Percentiles rank a stretch among this genome's conserved stretches.
phyloP scores from a whole-genome alignment of 2,329 filamentous ascomycete genomes.

The Dactylellina drechsleri region DNA sequence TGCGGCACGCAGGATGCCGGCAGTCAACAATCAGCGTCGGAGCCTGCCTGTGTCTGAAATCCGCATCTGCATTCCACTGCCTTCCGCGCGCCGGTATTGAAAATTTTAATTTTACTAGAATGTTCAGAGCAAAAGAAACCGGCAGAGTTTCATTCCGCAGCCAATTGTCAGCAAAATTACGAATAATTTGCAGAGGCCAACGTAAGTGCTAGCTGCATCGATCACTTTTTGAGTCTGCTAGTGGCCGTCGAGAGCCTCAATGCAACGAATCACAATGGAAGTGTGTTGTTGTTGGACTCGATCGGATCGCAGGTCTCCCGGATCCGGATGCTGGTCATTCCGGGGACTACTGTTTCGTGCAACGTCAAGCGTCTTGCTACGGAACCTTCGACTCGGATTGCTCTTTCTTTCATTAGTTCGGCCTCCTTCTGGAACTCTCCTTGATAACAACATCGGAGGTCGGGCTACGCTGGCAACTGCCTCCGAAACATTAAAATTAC shows the following conservation, averaged over 20 bases:
- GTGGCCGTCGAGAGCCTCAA: too few relatives aligned
- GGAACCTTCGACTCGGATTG: conserved; percentile 3
- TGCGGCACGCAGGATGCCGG: neutral
- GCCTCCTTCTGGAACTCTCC: neutral
- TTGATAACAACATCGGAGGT: neutral
- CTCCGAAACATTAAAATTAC: neutral
- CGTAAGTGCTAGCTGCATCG: conserved; percentile 2
- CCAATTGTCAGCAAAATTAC: too few relatives aligned
- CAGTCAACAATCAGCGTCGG: neutral
- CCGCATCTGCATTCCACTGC: too few relatives aligned
- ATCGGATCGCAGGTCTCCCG: conserved; percentile 8
- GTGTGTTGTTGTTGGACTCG: neutral
- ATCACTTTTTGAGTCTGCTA: neutral
- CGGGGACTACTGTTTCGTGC: neutral
- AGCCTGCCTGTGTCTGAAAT: neutral
- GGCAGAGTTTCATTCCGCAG: conserved; percentile 11
- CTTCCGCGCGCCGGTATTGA: too few relatives aligned
- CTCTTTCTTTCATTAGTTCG: neutral
- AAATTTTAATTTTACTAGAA: too few relatives aligned
- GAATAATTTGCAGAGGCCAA: neutral
- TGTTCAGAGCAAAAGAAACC: neutral
- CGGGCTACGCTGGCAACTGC: neutral
- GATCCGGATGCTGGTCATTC: conserved; percentile 12
- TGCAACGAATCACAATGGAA: neutral
- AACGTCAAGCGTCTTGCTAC: neutral